phyloP scores from a whole-genome alignment of 257 asterid species.

The Gardenia jasminoides region DNA sequence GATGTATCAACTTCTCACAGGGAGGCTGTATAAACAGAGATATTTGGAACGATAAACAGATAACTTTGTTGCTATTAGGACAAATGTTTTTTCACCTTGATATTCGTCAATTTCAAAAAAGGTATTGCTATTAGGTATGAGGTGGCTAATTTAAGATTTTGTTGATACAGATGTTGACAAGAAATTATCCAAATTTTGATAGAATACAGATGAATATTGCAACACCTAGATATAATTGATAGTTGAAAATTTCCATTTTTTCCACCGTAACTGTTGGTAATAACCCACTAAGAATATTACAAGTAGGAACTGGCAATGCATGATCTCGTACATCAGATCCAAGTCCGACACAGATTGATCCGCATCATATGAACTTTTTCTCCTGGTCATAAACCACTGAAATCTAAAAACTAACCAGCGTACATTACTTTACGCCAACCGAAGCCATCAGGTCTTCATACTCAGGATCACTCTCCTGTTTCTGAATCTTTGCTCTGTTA shows the following conservation, averaged over 20 bases:
- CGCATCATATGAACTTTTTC: not conserved
- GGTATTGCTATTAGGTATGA: too few relatives aligned
- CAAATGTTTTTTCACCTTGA: too few relatives aligned
- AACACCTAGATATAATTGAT: not conserved
- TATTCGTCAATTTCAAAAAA: too few relatives aligned
- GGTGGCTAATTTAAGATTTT: too few relatives aligned
- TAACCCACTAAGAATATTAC: too few relatives aligned
- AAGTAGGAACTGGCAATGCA: not conserved
- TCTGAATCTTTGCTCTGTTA: constrained; percentile 38
- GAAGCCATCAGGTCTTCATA: constrained; percentile 85
- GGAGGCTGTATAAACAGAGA: too few relatives aligned
- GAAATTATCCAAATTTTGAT: too few relatives aligned
- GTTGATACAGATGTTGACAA: not conserved
- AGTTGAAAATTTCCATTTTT: too few relatives aligned
- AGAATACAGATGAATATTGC: not conserved
- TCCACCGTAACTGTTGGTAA: not conserved
- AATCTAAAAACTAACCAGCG: not conserved
- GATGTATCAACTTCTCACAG: too few relatives aligned
- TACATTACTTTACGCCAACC: constrained; percentile 65
- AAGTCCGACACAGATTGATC: not conserved
- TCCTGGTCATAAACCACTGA: not conserved
- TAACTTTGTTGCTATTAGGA: too few relatives aligned
- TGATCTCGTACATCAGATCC: not conserved
- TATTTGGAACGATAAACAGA: too few relatives aligned
- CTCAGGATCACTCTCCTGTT: constrained; percentile 68